Base-by-base conservation (phyloP, 2,329 filamentous ascomycete species). In the Clathrospora elynae region DNA sequence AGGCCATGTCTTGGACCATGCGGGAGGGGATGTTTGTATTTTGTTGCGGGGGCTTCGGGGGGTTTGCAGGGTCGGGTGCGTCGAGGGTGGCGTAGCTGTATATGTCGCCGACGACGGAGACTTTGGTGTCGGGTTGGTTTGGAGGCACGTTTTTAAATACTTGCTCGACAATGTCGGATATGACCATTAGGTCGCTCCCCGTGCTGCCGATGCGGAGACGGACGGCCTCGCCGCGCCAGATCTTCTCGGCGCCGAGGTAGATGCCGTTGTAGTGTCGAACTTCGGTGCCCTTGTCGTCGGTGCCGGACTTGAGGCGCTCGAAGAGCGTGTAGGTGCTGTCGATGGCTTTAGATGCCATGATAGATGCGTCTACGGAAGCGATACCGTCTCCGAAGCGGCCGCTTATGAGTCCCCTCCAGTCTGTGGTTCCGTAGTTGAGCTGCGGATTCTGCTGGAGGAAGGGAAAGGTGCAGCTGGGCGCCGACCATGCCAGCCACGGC, bases 401-500 rank as follows among this genome's bases (percentile, higher is more conserved):
- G 20, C 61, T 60, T 3, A 71, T 36, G 23, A 76, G 60, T 9
- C 66, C 71, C 23, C 72, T 64, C 79, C 80, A 83, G 46, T 80
- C 75, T 4, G 78, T 73, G 35, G 70, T 71, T 12, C 78, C 74
- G 53, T 76, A 82, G 4, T 64, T 67, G 2, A 74, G 57, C 3
- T 69, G 57, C 0, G 62, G 53, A 13, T 72, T 62, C 12, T 70
- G 64, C 35, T 74, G 73, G 3, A 83, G 61, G 7, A 55, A 64
- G 10, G 60, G 51, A 41, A 75, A 72, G 2, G 77, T 80, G 41
- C 75, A 78, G n/a, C 55, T 59, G 1, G 80, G 80, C 9, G 78
- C 74, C 35, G 75, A 79, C 79, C 79, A 82, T 1, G 80, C 78
- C 18, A 82, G 71, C 79, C 79, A 83, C 0, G 80, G 80, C 24